Base-by-base conservation (phyloP, 2,329 filamentous ascomycete species). In the Alternaria angustiovoidea region DNA sequence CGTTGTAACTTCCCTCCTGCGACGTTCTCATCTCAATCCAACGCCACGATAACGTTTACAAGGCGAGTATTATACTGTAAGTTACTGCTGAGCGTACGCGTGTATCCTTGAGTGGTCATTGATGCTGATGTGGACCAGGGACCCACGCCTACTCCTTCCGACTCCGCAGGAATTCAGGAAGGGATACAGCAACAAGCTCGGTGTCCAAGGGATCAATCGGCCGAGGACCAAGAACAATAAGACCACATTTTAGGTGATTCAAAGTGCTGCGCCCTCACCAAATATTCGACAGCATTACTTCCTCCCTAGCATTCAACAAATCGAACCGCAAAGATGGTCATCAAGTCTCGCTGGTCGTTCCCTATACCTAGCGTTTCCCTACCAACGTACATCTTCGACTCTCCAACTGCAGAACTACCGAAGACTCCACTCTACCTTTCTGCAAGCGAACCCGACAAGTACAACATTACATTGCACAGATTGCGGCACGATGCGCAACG, bases 401-500 rank as follows among this genome's bases (percentile, higher is more conserved):
- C 83, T 0, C 83, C 84, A 3, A 81, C 80, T 3, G 78, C 79
- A 8, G 71, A 78, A 2, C 73, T 86, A 2, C 81, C 83, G 7
- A 77, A 77, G 24, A 81, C 78, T 14, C 80, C 83, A 6, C 73
- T 78, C 36, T 87, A 89, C 68, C 81, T 92, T 52, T 91, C 93
- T 68, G 86, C 90, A 8, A 84, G 87, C 36, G 81, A 85, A 1
- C 89, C 92, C 1, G 85, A 91, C 7, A 88, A 86, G 8, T 87
- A 90, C 68, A 88, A 84, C 66, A 81, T 95, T 39, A 91, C 89
- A 4, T 81, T 86, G 39, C 74, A 84, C 64, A 83, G 86, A 61
- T 91, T 89, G 75, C 88, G 91, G 22, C 82, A 89, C 64, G 89
- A 91, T 82, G 85, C 88, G 34, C 90, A 93, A 76, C 88, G 91